phyloP scores from a whole-genome alignment of 2,329 filamentous ascomycete genomes.

The Talaromyces piceae region DNA sequence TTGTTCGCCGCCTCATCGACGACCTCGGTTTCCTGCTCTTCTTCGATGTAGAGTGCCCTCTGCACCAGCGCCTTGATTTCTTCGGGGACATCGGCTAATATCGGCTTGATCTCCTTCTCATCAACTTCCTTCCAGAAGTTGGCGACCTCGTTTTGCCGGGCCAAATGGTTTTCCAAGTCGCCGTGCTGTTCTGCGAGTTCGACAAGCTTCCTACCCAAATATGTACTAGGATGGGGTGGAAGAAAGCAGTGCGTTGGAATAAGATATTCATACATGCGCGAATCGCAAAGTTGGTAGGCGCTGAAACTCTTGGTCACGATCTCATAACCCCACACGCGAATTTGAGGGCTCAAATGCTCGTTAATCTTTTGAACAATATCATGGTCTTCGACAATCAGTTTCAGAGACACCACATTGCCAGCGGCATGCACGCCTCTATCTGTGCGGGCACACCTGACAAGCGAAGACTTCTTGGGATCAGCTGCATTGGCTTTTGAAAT shows the following conservation, averaged over 20 bases:
- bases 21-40: constrained; percentile 16
- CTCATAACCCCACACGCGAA: constrained; percentile 90
- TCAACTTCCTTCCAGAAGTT: constrained; percentile 79
- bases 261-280: constrained; percentile 93
- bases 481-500: constrained; percentile 96
- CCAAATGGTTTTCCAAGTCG: constrained; percentile 60
- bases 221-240: constrained; percentile 84
- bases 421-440: constrained; percentile 97
- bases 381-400: constrained; percentile 88
- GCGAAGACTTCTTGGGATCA: constrained; percentile 90
- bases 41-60: constrained; percentile 33
- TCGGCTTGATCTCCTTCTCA: constrained; percentile 68
- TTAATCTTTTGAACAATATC: constrained; percentile 91
- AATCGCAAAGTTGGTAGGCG: constrained; percentile 91
- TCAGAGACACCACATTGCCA: constrained; percentile 89
- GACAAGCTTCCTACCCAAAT: constrained; percentile 73
- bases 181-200: constrained; percentile 67
- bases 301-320: constrained; percentile 86
- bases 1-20: constrained; percentile 15
- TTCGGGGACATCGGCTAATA: constrained; percentile 42
- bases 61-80: constrained; percentile 33
- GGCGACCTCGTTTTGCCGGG: constrained; percentile 67
- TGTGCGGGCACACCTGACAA: constrained; percentile 88
- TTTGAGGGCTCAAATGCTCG: constrained; percentile 72
- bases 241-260: constrained; percentile 89